These are phyloP conservation scores for Asterochloris sp. DNA, from an alignment of 139 green algal species.

Conservation along the genomic window DNA sequence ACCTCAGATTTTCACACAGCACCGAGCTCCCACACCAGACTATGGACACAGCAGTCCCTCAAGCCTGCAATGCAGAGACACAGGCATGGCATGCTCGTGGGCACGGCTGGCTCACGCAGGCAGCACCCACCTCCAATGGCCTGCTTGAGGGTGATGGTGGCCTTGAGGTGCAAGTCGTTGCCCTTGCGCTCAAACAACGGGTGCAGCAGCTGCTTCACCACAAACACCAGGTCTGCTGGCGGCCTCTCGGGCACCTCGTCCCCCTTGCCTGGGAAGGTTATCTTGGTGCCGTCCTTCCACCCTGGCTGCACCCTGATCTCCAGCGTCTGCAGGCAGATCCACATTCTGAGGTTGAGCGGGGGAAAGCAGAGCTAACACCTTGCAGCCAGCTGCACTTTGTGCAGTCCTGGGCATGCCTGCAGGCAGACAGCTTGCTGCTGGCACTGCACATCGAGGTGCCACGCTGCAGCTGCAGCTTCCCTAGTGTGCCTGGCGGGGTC, in stretches of 20 bases:
- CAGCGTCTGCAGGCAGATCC: background rate
- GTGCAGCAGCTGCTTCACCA: slow-evolving; percentile 84
- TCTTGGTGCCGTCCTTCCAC: slow-evolving; percentile 89
- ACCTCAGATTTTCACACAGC: too few relatives aligned
- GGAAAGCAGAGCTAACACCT: background rate
- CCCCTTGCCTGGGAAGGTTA: slow-evolving; percentile 82
- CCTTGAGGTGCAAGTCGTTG: slow-evolving; percentile 51
- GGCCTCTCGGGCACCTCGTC: slow-evolving; percentile 27
- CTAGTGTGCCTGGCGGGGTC: too few relatives aligned
- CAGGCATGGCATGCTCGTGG: too few relatives aligned
- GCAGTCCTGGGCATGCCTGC: too few relatives aligned
- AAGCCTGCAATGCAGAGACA: too few relatives aligned
- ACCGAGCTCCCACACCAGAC: too few relatives aligned
- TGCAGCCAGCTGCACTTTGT: background rate
- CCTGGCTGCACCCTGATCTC: slow-evolving; percentile 81
- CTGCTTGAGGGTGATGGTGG: slow-evolving; percentile 36
- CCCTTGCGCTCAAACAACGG: slow-evolving; percentile 71
- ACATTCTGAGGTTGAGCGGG: background rate
- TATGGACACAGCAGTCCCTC: too few relatives aligned
- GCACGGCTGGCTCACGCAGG: too few relatives aligned
- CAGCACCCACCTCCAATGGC: slow-evolving; percentile 11
- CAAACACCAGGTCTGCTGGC: background rate
- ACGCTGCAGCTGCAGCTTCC: too few relatives aligned
- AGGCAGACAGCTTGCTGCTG: too few relatives aligned
- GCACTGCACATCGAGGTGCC: too few relatives aligned